Evolutionary conservation across 805 yeast species (phyloP).

Genomic region (Starmerella apis): DNA sequence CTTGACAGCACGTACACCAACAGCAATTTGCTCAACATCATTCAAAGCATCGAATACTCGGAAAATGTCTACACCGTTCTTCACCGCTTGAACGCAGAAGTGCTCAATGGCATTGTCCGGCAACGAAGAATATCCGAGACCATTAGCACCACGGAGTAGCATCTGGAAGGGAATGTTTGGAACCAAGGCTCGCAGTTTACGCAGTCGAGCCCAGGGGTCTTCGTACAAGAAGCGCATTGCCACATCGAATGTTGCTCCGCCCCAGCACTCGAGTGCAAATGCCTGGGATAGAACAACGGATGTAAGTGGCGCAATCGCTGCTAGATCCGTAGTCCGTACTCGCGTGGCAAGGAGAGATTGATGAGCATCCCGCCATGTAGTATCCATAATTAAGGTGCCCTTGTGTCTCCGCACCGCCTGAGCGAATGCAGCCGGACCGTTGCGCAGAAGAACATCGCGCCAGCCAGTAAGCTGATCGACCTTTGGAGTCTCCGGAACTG

Average conservation of each 20-base stretch:
- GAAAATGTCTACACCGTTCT: constrained; percentile 92
- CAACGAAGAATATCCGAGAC: constrained; percentile 94
- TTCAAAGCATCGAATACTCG: constrained; percentile 96
- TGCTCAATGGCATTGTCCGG: constrained; percentile 99
- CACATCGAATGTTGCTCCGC: constrained; percentile 99
- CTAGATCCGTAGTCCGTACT: constrained; percentile 85
- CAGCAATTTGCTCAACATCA: constrained; percentile 91
- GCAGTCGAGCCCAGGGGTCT: constrained; percentile 96
- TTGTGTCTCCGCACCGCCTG: constrained; percentile 69
- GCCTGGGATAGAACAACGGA: constrained; percentile 83
- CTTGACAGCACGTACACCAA: constrained; percentile 95
- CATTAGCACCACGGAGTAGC: constrained; percentile 98
- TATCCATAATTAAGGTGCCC: constrained; percentile 92
- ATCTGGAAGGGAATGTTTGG: constrained; percentile 99
- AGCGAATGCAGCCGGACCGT: constrained; percentile 88
- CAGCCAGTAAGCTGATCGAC: constrained; percentile 67
- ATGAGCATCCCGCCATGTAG: constrained; percentile 99
- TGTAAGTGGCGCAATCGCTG: constrained; percentile 87
- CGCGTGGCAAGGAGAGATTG: constrained; percentile 96
- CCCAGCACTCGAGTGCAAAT: constrained; percentile 98
- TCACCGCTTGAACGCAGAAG: constrained; percentile 88
- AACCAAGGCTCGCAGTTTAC: constrained; percentile 74
- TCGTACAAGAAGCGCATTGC: constrained; percentile 97
- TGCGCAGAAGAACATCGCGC: constrained; percentile 74
- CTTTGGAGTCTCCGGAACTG: constrained; percentile 43